Evolutionary conservation across 163 green algal genomes (phyloP), one percentile per base, ranked within the genome.

Genomic region (Chlorella variabilis): DNA sequence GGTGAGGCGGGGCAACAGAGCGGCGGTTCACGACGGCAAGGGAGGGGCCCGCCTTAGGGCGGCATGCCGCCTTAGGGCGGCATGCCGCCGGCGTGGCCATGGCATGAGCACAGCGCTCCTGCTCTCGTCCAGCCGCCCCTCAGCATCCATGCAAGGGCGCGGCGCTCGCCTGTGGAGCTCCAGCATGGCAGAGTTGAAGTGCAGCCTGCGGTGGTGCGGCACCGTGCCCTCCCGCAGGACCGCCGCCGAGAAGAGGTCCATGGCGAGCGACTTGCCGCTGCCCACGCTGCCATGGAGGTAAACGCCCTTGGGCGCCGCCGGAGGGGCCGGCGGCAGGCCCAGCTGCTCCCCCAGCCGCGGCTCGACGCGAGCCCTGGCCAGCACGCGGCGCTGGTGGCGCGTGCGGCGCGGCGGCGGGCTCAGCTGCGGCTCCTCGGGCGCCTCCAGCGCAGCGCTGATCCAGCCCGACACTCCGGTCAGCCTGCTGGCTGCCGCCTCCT

Each of bases 171-270:
- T 75, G 48, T 84, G 62, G 39, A 94, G 87, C 88, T 95, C 91
- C 33, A 95, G 84, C 89, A 95, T 92, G n/a, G 87, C 90, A 23
- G 88, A 86, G 79, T 95, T 94, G 87, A 93, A 95, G 83, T 95
- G 91, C 82, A 94, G 71, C 29, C 91, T 77, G 6, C 89, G 78
- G 18, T 78, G 81, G 7, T 83, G 80, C 18, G 84, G 66, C 54
- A 89, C 61, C 20, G 38, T 9, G 13, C 45, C 34, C 27, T 69
- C 34, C 49, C 82, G 42, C 31, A 51, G 48, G 36, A 90, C 71
- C 18, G 75, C 36, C 7, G 71, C 58, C 33, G 88, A 91, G 29
- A 94, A 86, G 48, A 94, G 63, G 39, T 94, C 87, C 87, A 93
- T 90, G 21, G 95, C 77, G 85, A 95, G 85, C 54, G 82, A 92